Percentiles rank a stretch among this genome's conserved stretches.
These are phyloP conservation scores for Hymenoscyphus fraxineus DNA, from an alignment of 2,329 filamentous ascomycete genomes.

Conservation along the genomic window DNA sequence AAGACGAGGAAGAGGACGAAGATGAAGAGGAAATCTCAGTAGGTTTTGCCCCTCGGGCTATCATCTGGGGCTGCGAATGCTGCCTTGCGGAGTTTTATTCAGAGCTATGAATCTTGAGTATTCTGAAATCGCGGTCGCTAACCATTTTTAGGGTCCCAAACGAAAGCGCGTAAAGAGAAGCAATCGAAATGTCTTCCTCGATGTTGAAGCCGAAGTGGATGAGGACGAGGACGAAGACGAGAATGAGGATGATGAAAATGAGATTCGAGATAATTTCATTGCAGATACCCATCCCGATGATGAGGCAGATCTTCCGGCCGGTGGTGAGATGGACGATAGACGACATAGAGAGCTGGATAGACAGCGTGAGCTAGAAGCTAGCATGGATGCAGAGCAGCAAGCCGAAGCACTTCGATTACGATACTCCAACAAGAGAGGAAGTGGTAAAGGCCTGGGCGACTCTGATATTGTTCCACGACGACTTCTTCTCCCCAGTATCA, in stretches of 20 bases:
- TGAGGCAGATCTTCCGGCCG: conserved; percentile 68
- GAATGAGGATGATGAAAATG: conserved; percentile 86
- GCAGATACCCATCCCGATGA: conserved; percentile 91
- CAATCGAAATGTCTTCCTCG: conserved; percentile 81
- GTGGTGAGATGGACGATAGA: conserved; percentile 80
- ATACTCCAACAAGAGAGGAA: conserved; percentile 78
- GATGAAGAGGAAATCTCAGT: conserved; percentile 63
- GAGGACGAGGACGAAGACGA: conserved; percentile 84
- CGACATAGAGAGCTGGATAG: conserved; percentile 92
- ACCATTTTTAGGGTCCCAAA: conserved; percentile 55
- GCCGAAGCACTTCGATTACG: conserved; percentile 82
- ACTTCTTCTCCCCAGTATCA: conserved; percentile 83
- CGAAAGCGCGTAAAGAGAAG: conserved; percentile 71
- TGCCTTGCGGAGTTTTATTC: background rate
- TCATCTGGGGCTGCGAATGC: background rate
- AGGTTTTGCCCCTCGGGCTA: conserved; percentile 18
- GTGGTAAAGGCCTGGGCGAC: conserved; percentile 62
- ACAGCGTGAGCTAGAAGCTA: conserved; percentile 79
- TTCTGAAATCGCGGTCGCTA: conserved; percentile 21
- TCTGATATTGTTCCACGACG: conserved; percentile 78
- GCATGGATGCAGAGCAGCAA: conserved; percentile 90
- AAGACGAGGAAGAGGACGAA: conserved; percentile 56
- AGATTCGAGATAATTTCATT: conserved; percentile 73
- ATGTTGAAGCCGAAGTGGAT: conserved; percentile 97
- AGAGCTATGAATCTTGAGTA: background rate